phyloP scores from a whole-genome alignment of 768 basidiomycete species.

The Mycena floridula region DNA sequence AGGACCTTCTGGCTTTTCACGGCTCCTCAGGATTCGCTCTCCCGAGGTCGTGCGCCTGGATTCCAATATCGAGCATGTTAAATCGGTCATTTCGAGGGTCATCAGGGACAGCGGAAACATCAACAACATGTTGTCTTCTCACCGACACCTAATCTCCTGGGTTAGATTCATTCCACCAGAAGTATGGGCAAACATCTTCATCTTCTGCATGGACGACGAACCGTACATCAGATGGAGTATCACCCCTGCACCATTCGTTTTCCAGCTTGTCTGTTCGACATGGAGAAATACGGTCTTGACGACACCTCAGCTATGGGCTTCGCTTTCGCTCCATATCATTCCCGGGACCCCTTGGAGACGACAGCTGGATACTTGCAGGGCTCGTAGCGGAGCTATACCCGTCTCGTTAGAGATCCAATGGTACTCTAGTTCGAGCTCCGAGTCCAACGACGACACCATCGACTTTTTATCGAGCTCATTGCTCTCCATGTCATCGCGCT shows the following conservation, averaged over 20 bases:
- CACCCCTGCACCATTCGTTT: conserved; percentile 16
- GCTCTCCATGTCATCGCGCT: neutral
- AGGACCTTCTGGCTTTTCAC: too few relatives aligned
- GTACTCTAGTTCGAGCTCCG: neutral
- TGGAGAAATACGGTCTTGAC: conserved; percentile 24
- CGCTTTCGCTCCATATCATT: conserved; percentile 6
- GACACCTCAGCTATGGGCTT: conserved; percentile 25
- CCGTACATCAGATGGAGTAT: conserved; percentile 17
- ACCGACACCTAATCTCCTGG: conserved; percentile 15
- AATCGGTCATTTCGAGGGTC: neutral
- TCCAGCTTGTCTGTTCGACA: conserved; percentile 20
- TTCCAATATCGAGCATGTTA: neutral
- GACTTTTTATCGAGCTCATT: neutral
- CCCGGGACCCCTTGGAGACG: neutral
- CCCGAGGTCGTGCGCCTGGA: neutral
- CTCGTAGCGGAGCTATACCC: neutral
- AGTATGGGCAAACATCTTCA: conserved; percentile 23
- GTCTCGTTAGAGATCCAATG: neutral
- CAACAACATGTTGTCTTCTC: neutral
- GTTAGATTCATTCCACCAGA: conserved; percentile 20
- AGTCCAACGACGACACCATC: neutral
- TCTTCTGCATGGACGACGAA: conserved; percentile 17
- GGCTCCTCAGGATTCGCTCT: too few relatives aligned
- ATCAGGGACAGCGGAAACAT: neutral
- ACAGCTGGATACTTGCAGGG: neutral